Evolutionary conservation across 805 yeast species (phyloP), one percentile per base, ranked within the genome.

Genomic region (Metschnikowia rubicola): DNA sequence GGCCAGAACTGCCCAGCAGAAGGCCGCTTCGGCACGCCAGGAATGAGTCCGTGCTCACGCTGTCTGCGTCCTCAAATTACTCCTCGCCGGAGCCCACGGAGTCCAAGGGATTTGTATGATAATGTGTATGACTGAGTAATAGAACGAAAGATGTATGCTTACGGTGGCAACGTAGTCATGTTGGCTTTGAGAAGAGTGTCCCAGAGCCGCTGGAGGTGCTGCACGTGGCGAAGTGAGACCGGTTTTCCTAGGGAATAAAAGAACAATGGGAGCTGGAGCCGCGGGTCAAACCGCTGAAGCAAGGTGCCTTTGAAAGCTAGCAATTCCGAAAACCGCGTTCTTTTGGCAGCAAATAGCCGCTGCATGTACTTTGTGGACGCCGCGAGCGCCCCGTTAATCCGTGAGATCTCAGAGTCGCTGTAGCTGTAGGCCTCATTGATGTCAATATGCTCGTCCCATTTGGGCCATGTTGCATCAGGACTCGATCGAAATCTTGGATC

Each of bases 361-460:
- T 39, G 38, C 34, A 50, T 13, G 39, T 47, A 37, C 21, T 31
- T 35, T 13, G 41, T 26, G 21, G 53, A 36, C 6, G 35, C 36
- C 17, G 43, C 43, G 5, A 50, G 41, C 10, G 50, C 49, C 10
- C 37, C 43, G n/a, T 43, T 36, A 7, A 50, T 40, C 6, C 33
- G 34, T 10, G 41, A 26, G 19, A 63, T 45, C 39, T 83, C 87
- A 0, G 55, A 41, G 12, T 51, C 53, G 1, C 70, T 57, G 48
- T 63, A 78, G 13, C 59, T 54, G 56, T 83, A 83, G 7, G 68
- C 56, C 55, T 83, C 88, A 53, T 75, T 71, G 11, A 75, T 71
- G 13, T 73, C 73, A 12, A 81, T 60, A 33, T 68, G 70, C 3
- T 63, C 55, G 38, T 71, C 76, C 86, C 86, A 81, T 1, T 64